A percentile compares a stretch with the other conserved stretches of the same genome.
Evolutionary conservation across 1,139 yeast genomes (phyloP).

Genomic region (Nakaseomyces glabratus): DNA sequence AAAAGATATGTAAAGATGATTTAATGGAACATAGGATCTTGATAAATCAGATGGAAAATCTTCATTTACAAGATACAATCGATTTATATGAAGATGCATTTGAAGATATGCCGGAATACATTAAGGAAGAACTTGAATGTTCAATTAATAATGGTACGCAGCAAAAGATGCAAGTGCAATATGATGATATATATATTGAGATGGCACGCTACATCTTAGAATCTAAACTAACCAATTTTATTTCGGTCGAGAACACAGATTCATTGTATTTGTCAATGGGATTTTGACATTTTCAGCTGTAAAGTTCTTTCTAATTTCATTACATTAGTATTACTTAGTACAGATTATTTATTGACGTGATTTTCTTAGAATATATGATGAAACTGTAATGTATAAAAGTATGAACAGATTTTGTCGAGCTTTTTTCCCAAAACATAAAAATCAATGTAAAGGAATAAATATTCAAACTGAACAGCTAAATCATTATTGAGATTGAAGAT

Average conservation of each 20-base stretch:
- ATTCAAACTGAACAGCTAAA: too few species aligned
- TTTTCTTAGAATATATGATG: too few species aligned
- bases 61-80: constrained; percentile 17
- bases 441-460: too few species aligned
- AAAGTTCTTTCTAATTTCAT: too few species aligned
- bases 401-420: too few species aligned
- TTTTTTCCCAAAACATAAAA: too few species aligned
- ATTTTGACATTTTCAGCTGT: too few species aligned
- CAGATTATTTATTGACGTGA: too few species aligned
- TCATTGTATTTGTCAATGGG: constrained; percentile 60
- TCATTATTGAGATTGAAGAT: too few species aligned
- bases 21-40: constrained; percentile 18
- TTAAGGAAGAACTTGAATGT: constrained; percentile 18
- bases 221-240: constrained; percentile 34
- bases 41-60: constrained; percentile 19
- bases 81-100: constrained; percentile 25
- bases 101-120: constrained; percentile 23
- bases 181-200: constrained; percentile 56
- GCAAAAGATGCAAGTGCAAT: constrained; percentile 30
- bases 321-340: too few species aligned
- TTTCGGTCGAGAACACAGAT: constrained; percentile 75
- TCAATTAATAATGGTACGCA: constrained; percentile 14
- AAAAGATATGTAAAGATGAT: constrained; percentile 11
- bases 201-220: constrained; percentile 66
- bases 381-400: too few species aligned